These are phyloP conservation scores for Populus ilicifolia DNA, from an alignment of 345 rosid species.

Conservation along the genomic window DNA sequence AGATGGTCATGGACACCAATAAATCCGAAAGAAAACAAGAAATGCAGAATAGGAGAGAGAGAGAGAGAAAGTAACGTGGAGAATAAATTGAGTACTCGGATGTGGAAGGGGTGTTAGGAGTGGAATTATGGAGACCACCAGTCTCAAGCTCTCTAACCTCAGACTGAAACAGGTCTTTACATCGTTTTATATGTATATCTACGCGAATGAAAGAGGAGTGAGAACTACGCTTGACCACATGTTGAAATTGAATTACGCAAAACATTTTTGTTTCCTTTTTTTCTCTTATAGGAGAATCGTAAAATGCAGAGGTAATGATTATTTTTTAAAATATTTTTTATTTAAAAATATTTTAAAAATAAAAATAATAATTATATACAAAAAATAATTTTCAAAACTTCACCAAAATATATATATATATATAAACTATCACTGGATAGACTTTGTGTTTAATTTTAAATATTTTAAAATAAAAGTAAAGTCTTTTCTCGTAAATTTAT, in stretches of 20 bases:
- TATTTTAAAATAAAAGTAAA: no score
- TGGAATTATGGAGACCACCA: neutral
- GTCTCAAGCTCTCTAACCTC: neutral
- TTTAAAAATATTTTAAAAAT: no score
- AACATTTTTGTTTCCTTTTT: no score
- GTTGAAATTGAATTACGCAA: neutral
- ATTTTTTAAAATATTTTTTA: no score
- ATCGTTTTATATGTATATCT: neutral
- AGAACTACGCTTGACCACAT: neutral
- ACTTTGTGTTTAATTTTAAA: no score
- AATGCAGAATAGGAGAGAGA: constrained; percentile 48
- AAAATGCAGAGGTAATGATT: no score
- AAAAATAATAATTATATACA: no score
- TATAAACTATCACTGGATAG: no score
- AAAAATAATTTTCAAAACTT: no score
- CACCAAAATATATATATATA: no score
- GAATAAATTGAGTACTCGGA: constrained; percentile 4
- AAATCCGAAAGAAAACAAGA: constrained; percentile 46
- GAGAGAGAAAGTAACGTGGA: neutral
- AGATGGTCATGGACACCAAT: neutral
- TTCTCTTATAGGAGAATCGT: no score
- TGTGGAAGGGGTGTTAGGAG: constrained; percentile 15
- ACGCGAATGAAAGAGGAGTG: constrained; percentile 28
- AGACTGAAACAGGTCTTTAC: neutral
- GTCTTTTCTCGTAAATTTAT: no score